Base-by-base conservation (phyloP, 441 rosid genomes). In the Gossypium aridum region DNA sequence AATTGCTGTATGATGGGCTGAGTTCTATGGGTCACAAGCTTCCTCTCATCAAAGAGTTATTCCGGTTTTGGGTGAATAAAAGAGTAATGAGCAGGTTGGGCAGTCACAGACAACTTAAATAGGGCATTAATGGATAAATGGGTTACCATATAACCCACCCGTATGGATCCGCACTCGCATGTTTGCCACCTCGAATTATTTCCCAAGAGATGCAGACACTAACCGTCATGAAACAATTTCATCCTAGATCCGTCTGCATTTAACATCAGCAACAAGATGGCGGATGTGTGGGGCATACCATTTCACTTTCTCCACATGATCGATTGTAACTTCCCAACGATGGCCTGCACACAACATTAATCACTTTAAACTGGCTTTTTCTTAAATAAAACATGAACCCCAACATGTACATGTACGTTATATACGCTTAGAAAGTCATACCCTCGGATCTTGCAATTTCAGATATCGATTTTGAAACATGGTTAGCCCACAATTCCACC, bases 221-320 rank as follows among this genome's bases (percentile, higher is more conserved):
- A 51, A 51, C 14, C 43, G 66, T 64, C 13, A 4, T 10, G 17
- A 28, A 5, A 64, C 20, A 14, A 37, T 14, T 39, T 80, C 63
- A 74, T 73, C 66, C 45, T 65, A 70, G 39, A 80, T 34, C 64
- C 64, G 81, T 72, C 75, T 85, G 89, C 98, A 95, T 84, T 84
- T 77, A 22, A 95, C 87, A 66, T 95, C 98, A 3, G 90, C 93
- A 9, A 91, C 97, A 55, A 95, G 87, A 87, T 92, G 99, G 84
- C 92, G 95, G 72, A 95, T 83, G 75, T 90, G 92, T 3, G 99
- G 98, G 5, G 96, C 96, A 12, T 95, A 91, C 98, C 97, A 91
- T 85, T 95, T 92, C 72, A 95, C 99, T 77, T 90, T 90, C 87
- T 92, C 97, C 69, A 95, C 77, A 71, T 85, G 97, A 54, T 89